Evolutionary conservation across 2,329 filamentous ascomycete species (phyloP).

Genomic region (Fusarium udum): DNA sequence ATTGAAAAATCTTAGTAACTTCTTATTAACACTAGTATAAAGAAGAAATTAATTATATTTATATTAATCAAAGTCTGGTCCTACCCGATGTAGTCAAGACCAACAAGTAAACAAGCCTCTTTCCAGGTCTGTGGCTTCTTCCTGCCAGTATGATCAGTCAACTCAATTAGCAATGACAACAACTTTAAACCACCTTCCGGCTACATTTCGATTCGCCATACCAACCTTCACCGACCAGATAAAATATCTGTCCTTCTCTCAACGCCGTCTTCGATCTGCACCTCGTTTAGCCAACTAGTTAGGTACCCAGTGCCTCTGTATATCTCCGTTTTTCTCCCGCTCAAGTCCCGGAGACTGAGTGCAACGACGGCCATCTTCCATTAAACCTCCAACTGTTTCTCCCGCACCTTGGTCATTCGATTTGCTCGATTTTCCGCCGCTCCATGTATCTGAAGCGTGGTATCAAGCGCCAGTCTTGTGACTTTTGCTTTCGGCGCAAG

Average conservation of each 20-base stretch:
- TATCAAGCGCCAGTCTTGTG: neutral
- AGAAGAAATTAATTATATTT: neutral
- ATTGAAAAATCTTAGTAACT: rapidly evolving
- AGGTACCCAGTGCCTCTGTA: neutral
- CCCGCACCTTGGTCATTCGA: neutral
- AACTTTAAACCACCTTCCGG: too few species aligned
- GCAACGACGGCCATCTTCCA: neutral
- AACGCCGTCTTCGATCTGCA: neutral
- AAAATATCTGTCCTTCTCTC: neutral
- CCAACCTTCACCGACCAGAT: neutral
- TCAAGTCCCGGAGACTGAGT: neutral
- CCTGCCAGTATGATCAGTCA: too few species aligned
- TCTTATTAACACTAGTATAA: too few species aligned
- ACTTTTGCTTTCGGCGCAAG: neutral
- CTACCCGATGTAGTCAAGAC: neutral
- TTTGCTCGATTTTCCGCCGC: neutral
- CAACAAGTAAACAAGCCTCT: too few species aligned
- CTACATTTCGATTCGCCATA: neutral
- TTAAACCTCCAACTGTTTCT: neutral
- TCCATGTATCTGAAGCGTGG: neutral
- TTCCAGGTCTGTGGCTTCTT: too few species aligned
- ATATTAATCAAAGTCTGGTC: neutral
- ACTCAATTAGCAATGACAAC: too few species aligned
- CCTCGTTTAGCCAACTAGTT: neutral
- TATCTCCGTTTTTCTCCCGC: neutral